Base-by-base conservation (phyloP, 441 rosid species). In the Populus hybrid region DNA sequence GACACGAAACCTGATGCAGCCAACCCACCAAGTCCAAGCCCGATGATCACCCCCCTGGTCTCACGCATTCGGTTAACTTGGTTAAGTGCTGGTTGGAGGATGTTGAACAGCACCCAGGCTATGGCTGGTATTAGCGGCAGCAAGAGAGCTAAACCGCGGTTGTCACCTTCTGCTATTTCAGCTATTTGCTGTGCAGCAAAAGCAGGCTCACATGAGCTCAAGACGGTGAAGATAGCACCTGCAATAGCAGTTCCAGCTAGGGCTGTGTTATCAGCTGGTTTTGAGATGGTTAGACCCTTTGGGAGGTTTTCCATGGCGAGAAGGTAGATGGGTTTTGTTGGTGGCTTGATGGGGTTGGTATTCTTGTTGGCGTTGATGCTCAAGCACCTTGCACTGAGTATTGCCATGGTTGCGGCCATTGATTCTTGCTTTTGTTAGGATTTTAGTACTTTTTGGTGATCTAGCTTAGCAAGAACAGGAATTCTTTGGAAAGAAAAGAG, bases 21-120 rank as follows among this genome's bases (percentile, higher is more conserved):
- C 65, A 91, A 79, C 28, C 95, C 94, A 3, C 92, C 92, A 0
- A 95, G 78, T 4, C 98, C 99, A 1, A 95, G 78, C 78, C 99
- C 98, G 0, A 89, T 75, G 23, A 86, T 72, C 76, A 92, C 74
- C 35, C 97, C 97, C 79, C 76, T 95, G 78, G 83, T 70, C 80
- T 84, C 86, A n/a, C 92, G 72, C 99, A 95, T 93, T 59, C 84
- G 77, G 89, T 86, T 88, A 81, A 93, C 9, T 83, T 95, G 99
- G 86, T 95, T 95, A 3, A 95, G 85, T 26, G 97, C 97, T 7
- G 99, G 99, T 77, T 87, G 98, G 72, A 93, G 92, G 68, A 95
- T 95, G 86, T 95, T 95, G 94, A 71, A 95, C 9, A 95, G 93
- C 12, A 92, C 99, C 99, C 99, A 95, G 1, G 73, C 93, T 53